Evolutionary conservation across 768 basidiomycete genomes (phyloP).

Genomic region (Amyloporia xantha): DNA sequence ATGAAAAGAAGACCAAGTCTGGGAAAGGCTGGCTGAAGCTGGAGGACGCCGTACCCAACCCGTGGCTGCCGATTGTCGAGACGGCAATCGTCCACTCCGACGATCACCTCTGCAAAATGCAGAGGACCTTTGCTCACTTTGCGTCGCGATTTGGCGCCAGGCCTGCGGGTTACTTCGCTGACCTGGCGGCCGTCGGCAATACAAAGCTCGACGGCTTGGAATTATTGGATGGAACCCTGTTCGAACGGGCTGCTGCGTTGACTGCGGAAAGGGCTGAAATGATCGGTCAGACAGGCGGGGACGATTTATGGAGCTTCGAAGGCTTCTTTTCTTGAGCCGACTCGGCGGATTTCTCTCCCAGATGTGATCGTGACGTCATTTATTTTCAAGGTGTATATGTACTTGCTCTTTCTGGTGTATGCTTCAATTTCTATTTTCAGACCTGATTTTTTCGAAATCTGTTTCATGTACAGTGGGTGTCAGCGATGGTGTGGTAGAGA

Average conservation of each 20-base stretch:
- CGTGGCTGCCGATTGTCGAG: constrained; percentile 51
- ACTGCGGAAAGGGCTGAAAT: too few species aligned
- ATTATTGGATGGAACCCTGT: constrained; percentile 52
- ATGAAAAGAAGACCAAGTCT: constrained; percentile 18
- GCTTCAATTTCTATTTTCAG: too few species aligned
- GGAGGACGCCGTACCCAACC: constrained; percentile 37
- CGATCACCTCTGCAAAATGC: constrained; percentile 44
- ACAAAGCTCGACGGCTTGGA: constrained; percentile 37
- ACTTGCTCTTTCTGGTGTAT: too few species aligned
- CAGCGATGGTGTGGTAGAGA: too few species aligned
- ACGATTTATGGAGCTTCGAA: too few species aligned
- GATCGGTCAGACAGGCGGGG: too few species aligned
- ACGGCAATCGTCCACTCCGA: constrained; percentile 47
- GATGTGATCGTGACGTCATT: too few species aligned
- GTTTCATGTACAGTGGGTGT: too few species aligned
- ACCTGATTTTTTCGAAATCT: too few species aligned
- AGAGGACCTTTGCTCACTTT: constrained; percentile 43
- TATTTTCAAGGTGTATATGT: too few species aligned
- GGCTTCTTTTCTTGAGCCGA: too few species aligned
- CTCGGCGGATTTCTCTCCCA: too few species aligned
- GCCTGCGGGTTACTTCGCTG: constrained; percentile 23
- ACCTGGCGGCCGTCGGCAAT: constrained; percentile 5
- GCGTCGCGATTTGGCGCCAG: constrained; percentile 37
- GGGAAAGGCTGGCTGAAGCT: constrained; percentile 24
- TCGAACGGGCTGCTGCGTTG: constrained; percentile 45